Percentiles rank a stretch among this genome's conserved stretches.
Conservation (phyloP, 768 basidiomycete genomes). For the Psilocybe sp. region DNA sequence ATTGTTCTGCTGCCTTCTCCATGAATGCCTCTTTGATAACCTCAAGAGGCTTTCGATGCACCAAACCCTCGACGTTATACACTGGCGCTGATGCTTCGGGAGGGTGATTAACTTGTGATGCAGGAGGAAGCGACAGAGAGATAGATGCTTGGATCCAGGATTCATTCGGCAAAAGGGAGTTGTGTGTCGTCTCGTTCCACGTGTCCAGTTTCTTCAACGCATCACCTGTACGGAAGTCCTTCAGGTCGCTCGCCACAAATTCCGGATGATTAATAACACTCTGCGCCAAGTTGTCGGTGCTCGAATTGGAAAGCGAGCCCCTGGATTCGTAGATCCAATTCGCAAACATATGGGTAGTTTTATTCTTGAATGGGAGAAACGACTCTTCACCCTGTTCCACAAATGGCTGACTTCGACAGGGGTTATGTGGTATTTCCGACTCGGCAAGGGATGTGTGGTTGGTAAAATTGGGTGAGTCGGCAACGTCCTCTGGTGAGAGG, state of each 20-base stretch:
- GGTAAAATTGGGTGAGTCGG: neutral
- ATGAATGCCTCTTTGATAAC: constrained; percentile 10
- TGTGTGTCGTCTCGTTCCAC: neutral
- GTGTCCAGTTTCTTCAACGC: neutral
- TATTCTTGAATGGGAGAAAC: neutral
- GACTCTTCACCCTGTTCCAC: neutral
- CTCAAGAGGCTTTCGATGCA: constrained; percentile 6
- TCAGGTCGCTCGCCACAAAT: neutral
- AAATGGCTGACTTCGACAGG: no score
- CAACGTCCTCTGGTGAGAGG: neutral
- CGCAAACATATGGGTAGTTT: neutral
- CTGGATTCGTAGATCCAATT: neutral
- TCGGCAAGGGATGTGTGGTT: no score
- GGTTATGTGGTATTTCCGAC: no score
- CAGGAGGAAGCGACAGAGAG: constrained; percentile 18
- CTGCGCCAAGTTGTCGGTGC: neutral
- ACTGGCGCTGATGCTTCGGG: constrained; percentile 16
- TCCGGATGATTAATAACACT: neutral
- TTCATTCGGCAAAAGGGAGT: neutral
- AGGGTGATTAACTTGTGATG: constrained; percentile 7
- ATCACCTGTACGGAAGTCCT: neutral
- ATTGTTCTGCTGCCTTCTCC: constrained; percentile 8
- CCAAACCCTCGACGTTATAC: constrained; percentile 20
- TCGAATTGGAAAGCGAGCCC: no score
- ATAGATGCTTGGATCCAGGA: constrained; percentile 20